A percentile compares a stretch with the other conserved stretches of the same genome.
These are phyloP conservation scores for Colletotrichum caudatum DNA, from an alignment of 2,329 filamentous ascomycete genomes.

Conservation along the genomic window DNA sequence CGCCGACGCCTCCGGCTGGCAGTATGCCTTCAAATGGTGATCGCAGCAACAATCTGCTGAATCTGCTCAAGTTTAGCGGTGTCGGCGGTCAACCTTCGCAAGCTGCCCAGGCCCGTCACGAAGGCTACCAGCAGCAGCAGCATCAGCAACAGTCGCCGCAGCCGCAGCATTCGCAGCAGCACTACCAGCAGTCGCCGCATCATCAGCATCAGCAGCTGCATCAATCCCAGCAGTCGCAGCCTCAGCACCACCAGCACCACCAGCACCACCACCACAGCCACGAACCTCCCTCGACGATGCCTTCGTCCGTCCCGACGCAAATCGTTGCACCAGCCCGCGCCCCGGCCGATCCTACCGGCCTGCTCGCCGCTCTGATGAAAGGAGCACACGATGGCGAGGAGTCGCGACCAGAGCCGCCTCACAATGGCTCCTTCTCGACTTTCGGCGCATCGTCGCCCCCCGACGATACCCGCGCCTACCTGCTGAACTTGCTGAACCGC, in stretches of 20 bases:
- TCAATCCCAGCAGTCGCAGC: constrained; percentile 43
- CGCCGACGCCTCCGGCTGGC: constrained; percentile 61
- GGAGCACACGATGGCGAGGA: constrained; percentile 65
- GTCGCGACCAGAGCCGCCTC: constrained; percentile 47
- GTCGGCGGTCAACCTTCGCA: constrained; percentile 45
- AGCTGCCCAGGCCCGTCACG: constrained; percentile 40
- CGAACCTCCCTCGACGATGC: constrained; percentile 46
- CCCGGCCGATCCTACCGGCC: constrained; percentile 66
- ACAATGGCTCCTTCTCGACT: constrained; percentile 48
- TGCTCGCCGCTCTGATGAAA: constrained; percentile 72
- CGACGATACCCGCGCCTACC: constrained; percentile 83
- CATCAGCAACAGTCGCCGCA: constrained; percentile 44
- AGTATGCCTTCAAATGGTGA: constrained; percentile 55
- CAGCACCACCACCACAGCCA: constrained; percentile 45
- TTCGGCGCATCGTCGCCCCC: constrained; percentile 66
- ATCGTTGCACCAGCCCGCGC: constrained; percentile 70
- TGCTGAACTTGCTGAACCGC: constrained; percentile 87
- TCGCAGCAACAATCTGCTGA: constrained; percentile 68
- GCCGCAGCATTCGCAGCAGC: constrained; percentile 35
- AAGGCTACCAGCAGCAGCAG: constrained; percentile 49
- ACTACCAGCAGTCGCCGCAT: constrained; percentile 33
- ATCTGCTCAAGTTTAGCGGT: constrained; percentile 71
- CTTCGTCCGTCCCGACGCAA: constrained; percentile 51
- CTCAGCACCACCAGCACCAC: constrained; percentile 45
- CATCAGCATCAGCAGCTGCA: constrained; percentile 42